Evolutionary conservation across 2,329 filamentous ascomycete genomes (phyloP).

Genomic region (Diaporthe sp.): DNA sequence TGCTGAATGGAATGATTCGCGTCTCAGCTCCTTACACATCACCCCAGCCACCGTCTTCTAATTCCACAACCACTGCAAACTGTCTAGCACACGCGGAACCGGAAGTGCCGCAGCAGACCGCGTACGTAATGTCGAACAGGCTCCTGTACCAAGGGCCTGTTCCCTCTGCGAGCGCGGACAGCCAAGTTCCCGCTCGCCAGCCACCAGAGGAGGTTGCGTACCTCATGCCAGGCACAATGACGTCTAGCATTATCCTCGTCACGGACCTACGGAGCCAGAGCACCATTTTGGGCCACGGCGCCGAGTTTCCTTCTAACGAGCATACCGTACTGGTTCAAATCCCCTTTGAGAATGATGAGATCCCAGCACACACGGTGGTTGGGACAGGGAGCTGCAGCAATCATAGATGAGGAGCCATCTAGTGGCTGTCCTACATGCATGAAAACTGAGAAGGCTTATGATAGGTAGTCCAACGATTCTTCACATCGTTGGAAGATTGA

Average conservation of each 20-base stretch:
- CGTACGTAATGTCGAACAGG: not conserved
- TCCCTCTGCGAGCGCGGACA: not conserved
- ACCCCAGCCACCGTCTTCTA: not conserved
- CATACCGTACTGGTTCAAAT: not conserved
- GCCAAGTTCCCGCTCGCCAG: too few relatives aligned
- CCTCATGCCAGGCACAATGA: not conserved
- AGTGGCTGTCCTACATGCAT: too few relatives aligned
- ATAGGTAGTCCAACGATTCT: too few relatives aligned
- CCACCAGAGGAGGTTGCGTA: not conserved
- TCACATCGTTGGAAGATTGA: too few relatives aligned
- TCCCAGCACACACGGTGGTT: not conserved
- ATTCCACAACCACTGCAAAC: not conserved
- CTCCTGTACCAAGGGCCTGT: not conserved
- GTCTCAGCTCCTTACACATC: not conserved
- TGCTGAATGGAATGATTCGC: constrained; percentile 1
- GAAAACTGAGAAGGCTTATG: too few relatives aligned
- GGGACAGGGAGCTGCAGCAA: not conserved
- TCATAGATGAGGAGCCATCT: too few relatives aligned
- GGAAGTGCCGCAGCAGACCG: not conserved
- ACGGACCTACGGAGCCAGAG: not conserved
- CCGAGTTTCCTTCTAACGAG: not conserved
- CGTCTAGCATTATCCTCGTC: not conserved
- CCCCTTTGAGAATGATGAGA: not conserved
- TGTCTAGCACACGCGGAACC: not conserved
- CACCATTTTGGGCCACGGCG: not conserved